Percentiles rank a stretch among this genome's conserved stretches.
These are phyloP conservation scores for Talaromyces sp. DNA, from an alignment of 2,329 filamentous ascomycete species.

Conservation along the genomic window DNA sequence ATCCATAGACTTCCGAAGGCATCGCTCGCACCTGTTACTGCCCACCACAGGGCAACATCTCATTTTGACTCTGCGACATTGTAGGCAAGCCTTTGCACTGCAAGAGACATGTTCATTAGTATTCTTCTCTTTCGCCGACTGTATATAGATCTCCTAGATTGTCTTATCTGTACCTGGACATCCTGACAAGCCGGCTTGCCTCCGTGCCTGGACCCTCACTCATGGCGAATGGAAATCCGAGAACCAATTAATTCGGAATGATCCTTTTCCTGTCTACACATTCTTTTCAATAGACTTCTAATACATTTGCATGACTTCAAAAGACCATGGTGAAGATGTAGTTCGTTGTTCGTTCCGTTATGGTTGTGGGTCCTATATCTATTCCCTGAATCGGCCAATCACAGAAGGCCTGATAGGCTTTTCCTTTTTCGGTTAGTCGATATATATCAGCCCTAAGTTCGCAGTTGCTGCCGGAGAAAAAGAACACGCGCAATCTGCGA, in stretches of 20 bases:
- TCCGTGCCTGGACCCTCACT: neutral
- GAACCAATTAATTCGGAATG: neutral
- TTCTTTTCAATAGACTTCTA: neutral
- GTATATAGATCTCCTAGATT: neutral
- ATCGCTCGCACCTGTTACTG: conserved; percentile 1
- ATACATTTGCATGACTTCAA: neutral
- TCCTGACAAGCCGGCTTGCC: neutral
- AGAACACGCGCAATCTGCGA: too few species aligned
- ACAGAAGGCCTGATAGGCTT: too few species aligned
- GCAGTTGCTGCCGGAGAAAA: too few species aligned
- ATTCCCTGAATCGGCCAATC: too few species aligned
- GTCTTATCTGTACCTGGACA: neutral
- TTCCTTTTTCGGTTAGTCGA: too few species aligned
- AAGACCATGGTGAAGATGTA: neutral
- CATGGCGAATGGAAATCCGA: neutral
- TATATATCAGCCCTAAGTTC: too few species aligned
- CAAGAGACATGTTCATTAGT: neutral
- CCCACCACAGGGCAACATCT: neutral
- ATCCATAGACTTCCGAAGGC: conserved; percentile 8
- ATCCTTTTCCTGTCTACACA: too few species aligned
- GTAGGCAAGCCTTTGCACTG: neutral
- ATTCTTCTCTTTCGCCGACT: neutral
- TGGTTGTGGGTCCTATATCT: neutral
- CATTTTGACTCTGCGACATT: neutral
- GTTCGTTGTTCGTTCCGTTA: neutral